Evolutionary conservation across 2,329 filamentous ascomycete species (phyloP).

Genomic region (Pseudocercospora macadamiae): DNA sequence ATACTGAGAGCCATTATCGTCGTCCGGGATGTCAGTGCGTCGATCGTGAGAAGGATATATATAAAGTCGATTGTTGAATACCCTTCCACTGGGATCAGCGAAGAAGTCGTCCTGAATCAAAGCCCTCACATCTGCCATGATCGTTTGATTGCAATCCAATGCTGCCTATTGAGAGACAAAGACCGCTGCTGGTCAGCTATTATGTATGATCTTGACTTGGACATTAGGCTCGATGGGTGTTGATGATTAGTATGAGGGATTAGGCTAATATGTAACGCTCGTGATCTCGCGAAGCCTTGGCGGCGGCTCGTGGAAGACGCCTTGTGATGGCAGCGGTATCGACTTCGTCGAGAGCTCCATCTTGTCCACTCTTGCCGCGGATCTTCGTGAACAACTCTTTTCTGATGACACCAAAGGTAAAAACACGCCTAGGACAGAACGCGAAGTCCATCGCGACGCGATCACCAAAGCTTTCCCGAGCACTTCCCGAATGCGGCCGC

Average conservation of each 20-base stretch:
- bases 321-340: neutral
- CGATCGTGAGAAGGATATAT: slow-evolving; percentile 82
- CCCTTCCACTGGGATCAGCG: slow-evolving; percentile 76
- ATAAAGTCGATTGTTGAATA: slow-evolving; percentile 75
- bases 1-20: slow-evolving; percentile 85
- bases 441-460: too few relatives aligned
- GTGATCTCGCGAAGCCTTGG: neutral
- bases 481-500: too few relatives aligned
- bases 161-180: neutral
- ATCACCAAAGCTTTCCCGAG: too few relatives aligned
- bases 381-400: too few relatives aligned
- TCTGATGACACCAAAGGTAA: too few relatives aligned
- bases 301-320: neutral
- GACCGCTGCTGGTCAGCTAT: neutral
- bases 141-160: neutral
- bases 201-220: neutral
- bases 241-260: neutral
- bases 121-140: slow-evolving; percentile 51
- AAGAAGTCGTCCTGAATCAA: slow-evolving; percentile 77
- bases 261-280: neutral
- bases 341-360: too few relatives aligned
- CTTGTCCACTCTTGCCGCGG: too few relatives aligned
- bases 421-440: too few relatives aligned
- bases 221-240: neutral
- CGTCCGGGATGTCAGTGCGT: slow-evolving; percentile 72